Conservation (phyloP, 1,139 yeast genomes). For the Yamadazyma triangularis region DNA sequence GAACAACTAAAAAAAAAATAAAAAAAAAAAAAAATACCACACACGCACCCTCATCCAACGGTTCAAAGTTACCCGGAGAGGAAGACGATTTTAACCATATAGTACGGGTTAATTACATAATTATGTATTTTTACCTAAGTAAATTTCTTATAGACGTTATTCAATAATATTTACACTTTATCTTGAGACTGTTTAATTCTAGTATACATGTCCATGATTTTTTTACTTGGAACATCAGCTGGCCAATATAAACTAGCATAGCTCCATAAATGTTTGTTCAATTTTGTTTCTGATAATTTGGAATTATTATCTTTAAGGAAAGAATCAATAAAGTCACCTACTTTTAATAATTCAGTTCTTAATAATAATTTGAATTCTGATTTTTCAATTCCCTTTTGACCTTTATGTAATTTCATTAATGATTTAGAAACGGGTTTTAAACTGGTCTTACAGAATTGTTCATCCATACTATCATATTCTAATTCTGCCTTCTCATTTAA, state of each 20-base stretch:
- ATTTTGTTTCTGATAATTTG: slow-evolving; percentile 18
- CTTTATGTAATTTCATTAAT: slow-evolving; percentile 69
- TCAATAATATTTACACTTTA: too few species aligned
- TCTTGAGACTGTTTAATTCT: slow-evolving; percentile 38
- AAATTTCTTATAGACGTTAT: too few species aligned
- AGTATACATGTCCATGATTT: slow-evolving; percentile 80
- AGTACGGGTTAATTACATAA: too few species aligned
- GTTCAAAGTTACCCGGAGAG: too few species aligned
- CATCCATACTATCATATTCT: slow-evolving; percentile 84
- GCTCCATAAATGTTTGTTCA: slow-evolving; percentile 78
- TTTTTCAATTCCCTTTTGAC: slow-evolving; percentile 77
- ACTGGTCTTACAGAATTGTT: slow-evolving; percentile 56
- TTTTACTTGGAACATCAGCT: slow-evolving; percentile 74
- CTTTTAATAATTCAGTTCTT: slow-evolving; percentile 68
- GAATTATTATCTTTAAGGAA: slow-evolving; percentile 2
- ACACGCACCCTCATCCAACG: too few species aligned
- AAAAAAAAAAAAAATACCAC: too few species aligned
- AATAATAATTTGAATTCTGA: slow-evolving; percentile 78
- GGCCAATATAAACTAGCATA: slow-evolving; percentile 95
- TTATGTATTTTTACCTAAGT: too few species aligned
- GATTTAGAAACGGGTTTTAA: slow-evolving; percentile 75
- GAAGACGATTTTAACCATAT: too few species aligned
- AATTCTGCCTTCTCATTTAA: slow-evolving; percentile 31
- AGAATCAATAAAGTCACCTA: slow-evolving; percentile 64
- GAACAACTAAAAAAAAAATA: background rate